Conservation (phyloP, 805 yeast genomes). For the Ogataea trehaloabstinens region DNA sequence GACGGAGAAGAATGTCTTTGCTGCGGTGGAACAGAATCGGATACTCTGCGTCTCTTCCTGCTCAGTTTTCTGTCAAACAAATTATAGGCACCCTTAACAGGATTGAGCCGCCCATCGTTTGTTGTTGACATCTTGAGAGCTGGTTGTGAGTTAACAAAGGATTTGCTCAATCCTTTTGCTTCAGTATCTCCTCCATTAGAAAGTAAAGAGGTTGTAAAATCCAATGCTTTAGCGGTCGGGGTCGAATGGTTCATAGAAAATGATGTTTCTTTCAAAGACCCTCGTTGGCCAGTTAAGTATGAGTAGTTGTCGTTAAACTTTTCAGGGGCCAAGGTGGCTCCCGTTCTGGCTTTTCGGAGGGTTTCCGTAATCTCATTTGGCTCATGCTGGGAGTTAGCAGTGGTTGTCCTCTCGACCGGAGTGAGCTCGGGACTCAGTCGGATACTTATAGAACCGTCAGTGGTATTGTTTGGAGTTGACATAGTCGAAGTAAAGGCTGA, state of each 20-base stretch:
- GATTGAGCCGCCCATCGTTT: slow-evolving; percentile 21
- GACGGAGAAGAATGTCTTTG: slow-evolving; percentile 1
- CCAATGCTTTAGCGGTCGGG: slow-evolving; percentile 10
- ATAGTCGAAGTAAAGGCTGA: no score
- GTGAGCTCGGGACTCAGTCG: slow-evolving; percentile 16
- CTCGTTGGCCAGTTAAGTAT: slow-evolving; percentile 12
- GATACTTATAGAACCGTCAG: slow-evolving; percentile 3
- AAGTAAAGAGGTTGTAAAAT: slow-evolving; percentile 7
- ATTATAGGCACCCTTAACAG: slow-evolving; percentile 31
- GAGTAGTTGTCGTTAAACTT: slow-evolving; percentile 19
- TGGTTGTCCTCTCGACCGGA: not conserved
- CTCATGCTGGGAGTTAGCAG: slow-evolving; percentile 3
- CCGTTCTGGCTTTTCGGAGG: slow-evolving; percentile 23
- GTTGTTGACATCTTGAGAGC: slow-evolving; percentile 20
- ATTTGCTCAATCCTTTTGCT: slow-evolving; percentile 19
- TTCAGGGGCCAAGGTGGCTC: slow-evolving; percentile 28
- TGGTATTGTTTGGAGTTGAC: not conserved
- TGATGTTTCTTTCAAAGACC: slow-evolving; percentile 14
- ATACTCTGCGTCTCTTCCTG: slow-evolving; percentile 20
- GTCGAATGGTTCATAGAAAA: slow-evolving; percentile 5
- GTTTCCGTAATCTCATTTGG: slow-evolving; percentile 21
- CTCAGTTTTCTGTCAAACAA: slow-evolving; percentile 24
- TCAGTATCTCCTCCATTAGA: slow-evolving; percentile 1
- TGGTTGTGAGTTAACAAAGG: slow-evolving; percentile 23
- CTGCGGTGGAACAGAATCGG: slow-evolving; percentile 1